These are phyloP conservation scores for Amphicarpaea edgeworthii DNA, from an alignment of 306 rosid genomes.

Conservation along the genomic window DNA sequence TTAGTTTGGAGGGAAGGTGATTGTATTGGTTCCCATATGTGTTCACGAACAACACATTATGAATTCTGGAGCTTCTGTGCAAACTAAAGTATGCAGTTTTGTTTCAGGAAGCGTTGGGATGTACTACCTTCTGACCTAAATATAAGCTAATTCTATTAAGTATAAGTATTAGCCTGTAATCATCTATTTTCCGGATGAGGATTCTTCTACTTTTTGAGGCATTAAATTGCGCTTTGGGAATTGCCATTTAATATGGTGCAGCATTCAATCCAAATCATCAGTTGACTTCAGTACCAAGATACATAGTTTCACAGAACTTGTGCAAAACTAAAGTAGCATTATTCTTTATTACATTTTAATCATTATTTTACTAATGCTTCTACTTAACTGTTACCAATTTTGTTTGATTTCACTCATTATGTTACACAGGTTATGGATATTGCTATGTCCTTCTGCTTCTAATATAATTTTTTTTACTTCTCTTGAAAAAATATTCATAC, in stretches of 20 bases:
- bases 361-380: not conserved
- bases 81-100: too few species aligned
- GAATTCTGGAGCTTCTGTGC: too few species aligned
- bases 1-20: too few species aligned
- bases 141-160: too few species aligned
- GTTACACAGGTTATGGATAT: constrained; percentile 1
- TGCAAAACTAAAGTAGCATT: not conserved
- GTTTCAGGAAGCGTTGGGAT: too few species aligned
- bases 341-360: not conserved
- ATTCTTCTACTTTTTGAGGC: not conserved
- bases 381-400: not conserved
- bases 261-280: constrained; percentile 8
- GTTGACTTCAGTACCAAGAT: constrained; percentile 6
- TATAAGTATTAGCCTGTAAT: not conserved
- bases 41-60: too few species aligned
- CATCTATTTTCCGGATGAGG: not conserved
- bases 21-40: too few species aligned
- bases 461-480: not conserved
- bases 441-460: not conserved
- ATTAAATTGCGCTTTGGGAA: not conserved
- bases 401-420: constrained; percentile 24
- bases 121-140: too few species aligned
- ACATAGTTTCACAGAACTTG: not conserved
- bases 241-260: not conserved
- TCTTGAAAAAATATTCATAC: not conserved